Base-by-base conservation (phyloP, 306 rosid genomes). In the Abrus pulchellus region DNA sequence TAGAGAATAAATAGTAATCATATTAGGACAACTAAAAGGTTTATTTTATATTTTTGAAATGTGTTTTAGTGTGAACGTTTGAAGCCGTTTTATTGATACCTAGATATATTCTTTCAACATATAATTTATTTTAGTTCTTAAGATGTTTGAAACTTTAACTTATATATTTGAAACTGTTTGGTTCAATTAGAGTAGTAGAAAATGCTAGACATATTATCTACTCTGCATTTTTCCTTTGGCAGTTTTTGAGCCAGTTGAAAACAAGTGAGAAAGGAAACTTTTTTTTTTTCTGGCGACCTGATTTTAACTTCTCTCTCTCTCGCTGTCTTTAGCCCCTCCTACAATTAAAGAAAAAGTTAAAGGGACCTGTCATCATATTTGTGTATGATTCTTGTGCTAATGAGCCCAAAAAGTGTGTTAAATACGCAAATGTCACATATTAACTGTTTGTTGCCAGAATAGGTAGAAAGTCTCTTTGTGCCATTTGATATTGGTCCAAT, bases 101-200 rank as follows among this genome's bases (percentile, higher is more conserved):
- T 67, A 43, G 59, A 54, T 53, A 55, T 55, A 55, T 67, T 53
- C 55, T 40, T 77, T 77, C 47, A 67, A 40, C 56, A 28, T 8
- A 20, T 63, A 36, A 36, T 63, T 76, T 49, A 49, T 6, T 61
- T 1, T 32, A 4, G 20, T 47, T 54, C 20, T 20, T 20, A 20
- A 20, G 20, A 20, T 20, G 53, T 40, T 48, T 62, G 27, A 76
- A 48, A 27, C 52, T 49, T 63, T 3, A 0, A 34, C 30, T 11
- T 8, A 3, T 30, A 41, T 60, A 33, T 32, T 60, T 60, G 30
- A 32, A 60, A 61, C 68, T 61, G 27, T 2, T 33, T 12, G 68
- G 68, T 33, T 61, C 28, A 12, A 12, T 61, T 61, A 33, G 45
- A 61, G 45, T 61, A 13, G 32, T 43, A 12, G 43, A 74, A 48